phyloP scores from a whole-genome alignment of 345 rosid genomes.

The Dipteronia dyeriana region DNA sequence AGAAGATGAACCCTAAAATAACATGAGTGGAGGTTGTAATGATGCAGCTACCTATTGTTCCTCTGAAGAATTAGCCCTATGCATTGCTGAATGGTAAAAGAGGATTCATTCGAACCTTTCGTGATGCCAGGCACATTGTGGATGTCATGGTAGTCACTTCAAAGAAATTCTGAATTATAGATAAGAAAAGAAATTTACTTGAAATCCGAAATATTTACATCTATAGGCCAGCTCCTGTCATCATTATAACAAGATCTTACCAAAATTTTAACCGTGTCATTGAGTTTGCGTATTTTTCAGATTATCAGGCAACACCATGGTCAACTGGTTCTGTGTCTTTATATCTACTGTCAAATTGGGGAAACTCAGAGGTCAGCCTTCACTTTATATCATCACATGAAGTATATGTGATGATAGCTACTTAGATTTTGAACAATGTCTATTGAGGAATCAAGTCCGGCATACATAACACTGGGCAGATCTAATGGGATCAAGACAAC shows the following conservation, averaged over 20 bases:
- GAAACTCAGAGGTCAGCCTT: not conserved
- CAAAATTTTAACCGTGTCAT: not conserved
- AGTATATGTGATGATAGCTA: too few species aligned
- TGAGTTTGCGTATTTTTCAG: not conserved
- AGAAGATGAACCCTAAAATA: not conserved
- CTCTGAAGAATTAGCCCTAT: not conserved
- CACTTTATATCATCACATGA: too few species aligned
- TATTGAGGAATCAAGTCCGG: not conserved
- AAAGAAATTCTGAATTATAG: not conserved
- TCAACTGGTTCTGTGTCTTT: not conserved
- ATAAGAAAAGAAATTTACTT: not conserved
- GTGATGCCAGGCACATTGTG: not conserved
- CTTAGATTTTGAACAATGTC: not conserved
- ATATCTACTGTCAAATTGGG: not conserved
- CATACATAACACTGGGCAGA: not conserved
- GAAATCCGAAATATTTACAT: not conserved
- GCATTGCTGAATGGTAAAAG: not conserved
- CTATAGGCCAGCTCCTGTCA: not conserved
- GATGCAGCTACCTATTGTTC: not conserved
- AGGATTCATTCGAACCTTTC: not conserved
- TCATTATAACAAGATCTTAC: constrained; percentile 4
- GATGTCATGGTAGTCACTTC: not conserved
- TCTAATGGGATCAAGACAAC: not conserved
- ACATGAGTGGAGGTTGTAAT: not conserved
- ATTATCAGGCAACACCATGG: not conserved